Conservation (phyloP, 345 rosid species). For the Rhodamnia rubescens region DNA sequence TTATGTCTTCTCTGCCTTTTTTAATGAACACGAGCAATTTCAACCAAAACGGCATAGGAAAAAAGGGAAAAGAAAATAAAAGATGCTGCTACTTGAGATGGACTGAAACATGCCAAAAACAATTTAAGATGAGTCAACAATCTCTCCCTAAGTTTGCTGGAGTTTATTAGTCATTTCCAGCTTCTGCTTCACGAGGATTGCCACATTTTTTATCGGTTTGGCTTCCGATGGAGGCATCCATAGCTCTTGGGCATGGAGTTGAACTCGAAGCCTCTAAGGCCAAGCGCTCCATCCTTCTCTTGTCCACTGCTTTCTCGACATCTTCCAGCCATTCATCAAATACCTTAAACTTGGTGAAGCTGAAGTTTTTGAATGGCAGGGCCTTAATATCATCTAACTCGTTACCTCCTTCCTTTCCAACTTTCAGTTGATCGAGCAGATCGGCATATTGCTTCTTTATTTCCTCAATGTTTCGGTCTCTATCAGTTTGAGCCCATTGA, state of each 20-base stretch:
- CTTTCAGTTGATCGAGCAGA: constrained; percentile 9
- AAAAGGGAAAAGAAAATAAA: neutral
- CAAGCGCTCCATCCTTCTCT: constrained; percentile 1
- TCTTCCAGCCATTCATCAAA: neutral
- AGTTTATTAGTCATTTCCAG: neutral
- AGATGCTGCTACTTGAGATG: neutral
- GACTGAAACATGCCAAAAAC: neutral
- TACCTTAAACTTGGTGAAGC: neutral
- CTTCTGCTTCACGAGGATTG: neutral
- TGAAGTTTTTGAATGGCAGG: neutral
- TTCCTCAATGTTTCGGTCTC: neutral
- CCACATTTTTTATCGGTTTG: neutral
- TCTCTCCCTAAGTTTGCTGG: neutral
- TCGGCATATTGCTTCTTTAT: constrained; percentile 4
- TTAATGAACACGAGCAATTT: neutral
- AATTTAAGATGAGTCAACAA: neutral
- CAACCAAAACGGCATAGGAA: neutral
- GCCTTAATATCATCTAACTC: neutral
- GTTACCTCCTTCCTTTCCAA: constrained; percentile 18
- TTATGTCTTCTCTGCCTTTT: neutral
- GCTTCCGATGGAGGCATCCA: neutral
- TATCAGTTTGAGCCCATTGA: neutral
- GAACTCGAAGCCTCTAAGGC: neutral
- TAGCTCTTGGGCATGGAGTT: neutral
- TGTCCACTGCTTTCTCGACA: neutral